Conservation (phyloP, 2,329 filamentous ascomycete genomes). For the Botrytis cinerea region DNA sequence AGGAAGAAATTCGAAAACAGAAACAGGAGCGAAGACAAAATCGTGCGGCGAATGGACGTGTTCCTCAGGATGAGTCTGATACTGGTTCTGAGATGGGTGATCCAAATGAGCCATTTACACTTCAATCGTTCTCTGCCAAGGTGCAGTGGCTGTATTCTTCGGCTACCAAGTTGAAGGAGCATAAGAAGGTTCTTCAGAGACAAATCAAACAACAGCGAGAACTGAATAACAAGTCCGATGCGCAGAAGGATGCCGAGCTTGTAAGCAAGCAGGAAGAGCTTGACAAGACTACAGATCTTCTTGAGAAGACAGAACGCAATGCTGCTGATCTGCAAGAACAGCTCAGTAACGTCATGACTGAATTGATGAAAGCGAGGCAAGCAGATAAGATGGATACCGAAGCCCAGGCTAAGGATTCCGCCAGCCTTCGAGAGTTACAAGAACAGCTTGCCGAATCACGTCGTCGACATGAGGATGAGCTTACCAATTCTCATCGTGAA, state of each 20-base stretch:
- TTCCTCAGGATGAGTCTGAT: constrained; percentile 60
- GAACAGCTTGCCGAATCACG: constrained; percentile 26
- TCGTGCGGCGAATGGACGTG: constrained; percentile 57
- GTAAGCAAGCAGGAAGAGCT: constrained; percentile 59
- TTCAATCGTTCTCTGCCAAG: constrained; percentile 74
- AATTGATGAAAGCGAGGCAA: constrained; percentile 40
- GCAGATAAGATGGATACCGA: constrained; percentile 33
- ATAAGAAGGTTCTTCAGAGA: constrained; percentile 84
- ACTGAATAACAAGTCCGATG: constrained; percentile 83
- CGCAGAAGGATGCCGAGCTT: constrained; percentile 66
- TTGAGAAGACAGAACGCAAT: constrained; percentile 42
- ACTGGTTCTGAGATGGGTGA: constrained; percentile 63
- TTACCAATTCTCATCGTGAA: constrained; percentile 20
- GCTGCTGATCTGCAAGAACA: constrained; percentile 39
- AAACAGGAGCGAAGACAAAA: constrained; percentile 55
- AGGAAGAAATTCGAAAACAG: constrained; percentile 56
- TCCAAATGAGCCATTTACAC: constrained; percentile 63
- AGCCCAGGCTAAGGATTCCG: constrained; percentile 33
- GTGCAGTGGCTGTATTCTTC: constrained; percentile 78
- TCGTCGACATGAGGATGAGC: constrained; percentile 21
- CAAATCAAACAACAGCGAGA: constrained; percentile 96
- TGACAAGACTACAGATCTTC: constrained; percentile 45
- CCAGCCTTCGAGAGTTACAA: constrained; percentile 31
- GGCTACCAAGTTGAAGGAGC: constrained; percentile 77
- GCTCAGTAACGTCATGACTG: constrained; percentile 41